Percentiles rank a stretch among this genome's conserved stretches.
phyloP scores from a whole-genome alignment of 2,329 filamentous ascomycete species.

The Harringtonia aguacate region DNA sequence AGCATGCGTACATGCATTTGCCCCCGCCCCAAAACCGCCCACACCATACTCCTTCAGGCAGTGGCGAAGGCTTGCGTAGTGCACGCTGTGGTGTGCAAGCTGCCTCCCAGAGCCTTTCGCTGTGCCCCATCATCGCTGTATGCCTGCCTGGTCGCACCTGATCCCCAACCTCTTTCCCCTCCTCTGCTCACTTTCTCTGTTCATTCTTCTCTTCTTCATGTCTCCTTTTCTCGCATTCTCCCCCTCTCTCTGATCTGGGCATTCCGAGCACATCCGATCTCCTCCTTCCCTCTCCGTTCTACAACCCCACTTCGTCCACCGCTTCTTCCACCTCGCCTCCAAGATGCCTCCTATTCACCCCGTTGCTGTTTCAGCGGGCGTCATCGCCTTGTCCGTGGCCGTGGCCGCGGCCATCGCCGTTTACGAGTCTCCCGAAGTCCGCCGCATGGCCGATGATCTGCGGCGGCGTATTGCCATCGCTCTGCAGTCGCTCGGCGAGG shows the following conservation, averaged over 20 bases:
- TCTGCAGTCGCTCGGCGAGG: constrained; percentile 47
- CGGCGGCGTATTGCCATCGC: constrained; percentile 51
- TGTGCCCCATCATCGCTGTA: not conserved
- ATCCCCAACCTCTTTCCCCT: not conserved
- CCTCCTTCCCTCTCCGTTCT: not conserved
- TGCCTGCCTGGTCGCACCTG: not conserved
- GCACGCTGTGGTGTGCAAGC: not conserved
- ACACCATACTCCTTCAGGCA: not conserved
- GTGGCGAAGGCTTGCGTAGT: constrained; percentile 5
- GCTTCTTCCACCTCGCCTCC: too few species aligned
- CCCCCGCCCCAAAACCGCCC: too few species aligned
- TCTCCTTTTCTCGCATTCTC: too few species aligned
- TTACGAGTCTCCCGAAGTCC: constrained; percentile 54
- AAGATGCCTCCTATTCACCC: constrained; percentile 49
- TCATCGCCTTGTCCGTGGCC: constrained; percentile 45
- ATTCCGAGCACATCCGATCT: not conserved
- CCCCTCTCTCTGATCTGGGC: not conserved
- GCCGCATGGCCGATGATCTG: constrained; percentile 49
- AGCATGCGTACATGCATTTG: too few species aligned
- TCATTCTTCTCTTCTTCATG: too few species aligned
- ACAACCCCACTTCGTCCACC: too few species aligned
- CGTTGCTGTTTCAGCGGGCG: constrained; percentile 43
- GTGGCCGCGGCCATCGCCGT: constrained; percentile 48
- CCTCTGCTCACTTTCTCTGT: too few species aligned
- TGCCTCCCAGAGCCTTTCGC: not conserved